Evolutionary conservation across 352 stramenopile species (phyloP).

Genomic region (Pythium utonaiense): DNA sequence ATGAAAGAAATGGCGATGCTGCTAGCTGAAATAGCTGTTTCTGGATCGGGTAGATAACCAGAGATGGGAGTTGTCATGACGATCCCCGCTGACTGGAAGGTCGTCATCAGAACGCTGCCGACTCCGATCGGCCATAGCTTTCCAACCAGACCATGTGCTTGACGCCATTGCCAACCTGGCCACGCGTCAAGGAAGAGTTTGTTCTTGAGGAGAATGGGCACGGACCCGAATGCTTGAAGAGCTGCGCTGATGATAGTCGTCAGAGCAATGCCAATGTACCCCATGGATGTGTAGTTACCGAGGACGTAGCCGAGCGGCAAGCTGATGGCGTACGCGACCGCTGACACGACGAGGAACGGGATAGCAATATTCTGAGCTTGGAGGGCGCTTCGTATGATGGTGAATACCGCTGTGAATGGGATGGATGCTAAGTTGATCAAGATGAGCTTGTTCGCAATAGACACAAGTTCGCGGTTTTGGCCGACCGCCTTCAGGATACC

Average conservation of each 20-base stretch:
- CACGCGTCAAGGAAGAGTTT: constrained; percentile 50
- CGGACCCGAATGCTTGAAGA: constrained; percentile 41
- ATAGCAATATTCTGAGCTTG: constrained; percentile 66
- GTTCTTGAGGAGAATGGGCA: constrained; percentile 50
- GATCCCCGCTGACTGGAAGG: constrained; percentile 53
- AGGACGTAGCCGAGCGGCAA: constrained; percentile 44
- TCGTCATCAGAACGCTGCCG: constrained; percentile 58
- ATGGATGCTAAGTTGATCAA: constrained; percentile 32
- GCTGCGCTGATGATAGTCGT: constrained; percentile 43
- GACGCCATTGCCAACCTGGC: constrained; percentile 45
- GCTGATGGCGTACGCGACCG: constrained; percentile 37
- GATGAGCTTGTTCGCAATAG: constrained; percentile 40
- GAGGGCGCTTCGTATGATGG: constrained; percentile 47
- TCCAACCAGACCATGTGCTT: constrained; percentile 35
- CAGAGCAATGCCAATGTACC: constrained; percentile 53
- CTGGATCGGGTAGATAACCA: constrained; percentile 41
- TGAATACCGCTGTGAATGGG: constrained; percentile 46
- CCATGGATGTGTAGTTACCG: constrained; percentile 48
- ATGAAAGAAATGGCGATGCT: constrained; percentile 49
- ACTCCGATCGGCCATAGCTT: constrained; percentile 38
- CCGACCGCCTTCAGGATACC: constrained; percentile 45
- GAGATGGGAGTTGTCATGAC: constrained; percentile 44
- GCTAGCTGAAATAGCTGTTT: constrained; percentile 58
- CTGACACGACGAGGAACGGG: constrained; percentile 41
- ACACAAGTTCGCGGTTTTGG: constrained; percentile 45